Conservation (phyloP, 169 alveolate species). For the Toxoplasma gondii region DNA sequence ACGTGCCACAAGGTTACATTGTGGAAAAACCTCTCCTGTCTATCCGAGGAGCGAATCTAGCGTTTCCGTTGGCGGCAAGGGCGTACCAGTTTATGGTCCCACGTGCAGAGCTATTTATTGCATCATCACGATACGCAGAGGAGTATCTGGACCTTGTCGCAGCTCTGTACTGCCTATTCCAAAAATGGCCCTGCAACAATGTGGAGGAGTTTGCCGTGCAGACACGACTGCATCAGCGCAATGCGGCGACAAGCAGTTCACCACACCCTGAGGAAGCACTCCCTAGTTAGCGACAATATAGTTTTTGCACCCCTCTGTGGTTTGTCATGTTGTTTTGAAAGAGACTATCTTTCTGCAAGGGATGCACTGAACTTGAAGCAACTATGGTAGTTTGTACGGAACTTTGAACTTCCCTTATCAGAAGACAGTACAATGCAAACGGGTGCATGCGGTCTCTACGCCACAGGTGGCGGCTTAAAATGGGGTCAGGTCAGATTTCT, state of each 20-base stretch:
- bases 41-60: not conserved
- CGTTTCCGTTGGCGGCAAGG: not conserved
- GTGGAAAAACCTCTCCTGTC: too few relatives aligned
- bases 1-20: too few relatives aligned
- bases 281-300: too few relatives aligned
- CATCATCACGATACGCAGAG: not conserved
- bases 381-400: too few relatives aligned
- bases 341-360: too few relatives aligned
- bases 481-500: too few relatives aligned
- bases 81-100: not conserved
- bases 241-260: not conserved
- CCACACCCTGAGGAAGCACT: not conserved
- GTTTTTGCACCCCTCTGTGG: not conserved
- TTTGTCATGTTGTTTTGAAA: too few relatives aligned
- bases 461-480: too few relatives aligned
- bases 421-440: too few relatives aligned
- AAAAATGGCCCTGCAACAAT: constrained; percentile 19
- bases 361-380: too few relatives aligned
- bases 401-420: too few relatives aligned
- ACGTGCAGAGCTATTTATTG: constrained; percentile 3
- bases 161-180: constrained; percentile 11
- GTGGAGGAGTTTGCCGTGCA: not conserved
- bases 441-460: too few relatives aligned
- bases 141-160: not conserved
- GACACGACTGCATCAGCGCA: not conserved